These are phyloP conservation scores for Candida mattraensis DNA, from an alignment of 805 yeast species.

Conservation along the genomic window DNA sequence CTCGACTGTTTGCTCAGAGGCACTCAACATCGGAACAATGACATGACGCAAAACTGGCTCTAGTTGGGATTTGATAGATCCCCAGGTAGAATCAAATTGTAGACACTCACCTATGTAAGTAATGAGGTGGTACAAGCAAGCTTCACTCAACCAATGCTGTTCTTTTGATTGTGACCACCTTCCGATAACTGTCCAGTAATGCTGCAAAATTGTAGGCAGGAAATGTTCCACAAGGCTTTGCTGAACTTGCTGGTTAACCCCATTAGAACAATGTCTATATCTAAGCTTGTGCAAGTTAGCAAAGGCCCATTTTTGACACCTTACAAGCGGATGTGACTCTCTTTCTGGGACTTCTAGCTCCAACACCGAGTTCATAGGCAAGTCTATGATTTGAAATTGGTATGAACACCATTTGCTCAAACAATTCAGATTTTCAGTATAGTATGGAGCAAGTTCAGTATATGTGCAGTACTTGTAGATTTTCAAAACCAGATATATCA, in stretches of 20 bases:
- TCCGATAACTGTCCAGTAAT: slow-evolving; percentile 61
- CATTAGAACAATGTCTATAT: slow-evolving; percentile 49
- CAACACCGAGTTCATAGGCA: slow-evolving; percentile 42
- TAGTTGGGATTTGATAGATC: slow-evolving; percentile 59
- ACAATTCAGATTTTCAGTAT: slow-evolving; percentile 47
- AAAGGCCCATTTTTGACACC: slow-evolving; percentile 81
- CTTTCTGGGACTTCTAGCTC: slow-evolving; percentile 47
- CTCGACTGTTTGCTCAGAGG: slow-evolving; percentile 66
- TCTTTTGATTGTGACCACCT: slow-evolving; percentile 56
- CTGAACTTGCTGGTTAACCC: slow-evolving; percentile 12
- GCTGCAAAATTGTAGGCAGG: slow-evolving; percentile 66
- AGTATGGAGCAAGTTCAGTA: slow-evolving; percentile 65
- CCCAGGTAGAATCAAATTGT: slow-evolving; percentile 59
- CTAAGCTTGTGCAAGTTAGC: slow-evolving; percentile 72
- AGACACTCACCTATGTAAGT: slow-evolving; percentile 60
- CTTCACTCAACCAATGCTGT: slow-evolving; percentile 61
- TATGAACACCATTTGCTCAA: slow-evolving; percentile 68
- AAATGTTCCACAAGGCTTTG: slow-evolving; percentile 52
- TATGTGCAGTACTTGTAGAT: slow-evolving; percentile 74
- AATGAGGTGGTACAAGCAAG: slow-evolving; percentile 61
- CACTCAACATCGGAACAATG: slow-evolving; percentile 73
- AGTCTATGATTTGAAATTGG: slow-evolving; percentile 60
- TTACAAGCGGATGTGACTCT: slow-evolving; percentile 53
- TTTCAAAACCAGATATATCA: slow-evolving; percentile 71
- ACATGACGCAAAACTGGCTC: slow-evolving; percentile 67